phyloP scores from a whole-genome alignment of 768 basidiomycete species.

The Saitozyma podzolica region DNA sequence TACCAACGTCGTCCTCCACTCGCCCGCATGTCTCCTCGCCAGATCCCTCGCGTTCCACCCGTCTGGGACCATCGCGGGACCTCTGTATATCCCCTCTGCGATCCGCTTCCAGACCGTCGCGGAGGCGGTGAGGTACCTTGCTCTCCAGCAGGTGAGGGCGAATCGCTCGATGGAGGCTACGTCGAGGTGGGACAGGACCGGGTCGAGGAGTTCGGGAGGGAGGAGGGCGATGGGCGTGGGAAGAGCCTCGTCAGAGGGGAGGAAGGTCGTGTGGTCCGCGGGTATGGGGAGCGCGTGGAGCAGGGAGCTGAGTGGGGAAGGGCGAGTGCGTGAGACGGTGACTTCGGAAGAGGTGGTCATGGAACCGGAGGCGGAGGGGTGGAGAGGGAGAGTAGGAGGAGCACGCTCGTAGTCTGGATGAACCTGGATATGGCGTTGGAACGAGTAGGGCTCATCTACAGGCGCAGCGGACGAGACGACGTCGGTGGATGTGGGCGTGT shows the following conservation, averaged over 20 bases:
- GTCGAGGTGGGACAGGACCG: conserved; percentile 68
- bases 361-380: background rate
- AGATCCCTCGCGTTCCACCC: conserved; percentile 53
- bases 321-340: background rate
- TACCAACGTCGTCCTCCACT: conserved; percentile 75
- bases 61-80: conserved; percentile 69
- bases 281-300: conserved; percentile 17
- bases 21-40: conserved; percentile 57
- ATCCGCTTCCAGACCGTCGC: conserved; percentile 67
- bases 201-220: conserved; percentile 74
- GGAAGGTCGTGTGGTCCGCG: conserved; percentile 55
- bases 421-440: conserved; percentile 44
- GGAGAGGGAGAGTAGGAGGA: background rate
- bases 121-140: conserved; percentile 71
- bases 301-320: conserved; percentile 24
- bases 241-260: conserved; percentile 67
- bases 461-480: conserved; percentile 36
- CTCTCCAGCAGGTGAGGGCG: conserved; percentile 69
- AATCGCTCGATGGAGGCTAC: conserved; percentile 73
- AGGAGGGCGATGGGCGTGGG: conserved; percentile 62
- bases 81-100: conserved; percentile 58
- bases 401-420: conserved; percentile 41
- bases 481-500: conserved; percentile 34
- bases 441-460: conserved; percentile 35
- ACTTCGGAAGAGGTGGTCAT: background rate